These are phyloP conservation scores for Ophiostoma tasmaniense DNA, from an alignment of 2,329 filamentous ascomycete genomes.

Conservation along the genomic window DNA sequence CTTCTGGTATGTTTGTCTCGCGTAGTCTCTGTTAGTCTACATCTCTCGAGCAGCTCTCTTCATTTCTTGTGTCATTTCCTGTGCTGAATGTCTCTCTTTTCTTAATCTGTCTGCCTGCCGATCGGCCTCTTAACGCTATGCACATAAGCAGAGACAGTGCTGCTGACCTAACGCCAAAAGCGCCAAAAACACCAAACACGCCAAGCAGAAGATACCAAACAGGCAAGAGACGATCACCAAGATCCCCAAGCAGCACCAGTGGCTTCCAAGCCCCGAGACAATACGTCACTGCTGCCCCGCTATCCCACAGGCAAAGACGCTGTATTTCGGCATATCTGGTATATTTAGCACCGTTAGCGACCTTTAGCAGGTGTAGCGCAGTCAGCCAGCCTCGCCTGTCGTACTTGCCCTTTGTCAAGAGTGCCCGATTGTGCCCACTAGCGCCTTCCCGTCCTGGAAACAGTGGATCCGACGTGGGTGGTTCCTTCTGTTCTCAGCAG, in stretches of 20 bases:
- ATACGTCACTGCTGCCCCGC: slow-evolving; percentile 21
- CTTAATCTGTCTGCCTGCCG: background rate
- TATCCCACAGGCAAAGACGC: background rate
- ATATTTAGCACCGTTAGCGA: background rate
- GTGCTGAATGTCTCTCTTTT: background rate
- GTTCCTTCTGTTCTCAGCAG: slow-evolving; percentile 1
- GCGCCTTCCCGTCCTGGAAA: slow-evolving; percentile 1
- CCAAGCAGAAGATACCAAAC: background rate
- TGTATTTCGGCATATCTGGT: background rate
- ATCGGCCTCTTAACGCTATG: background rate
- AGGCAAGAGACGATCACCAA: background rate
- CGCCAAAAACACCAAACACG: background rate
- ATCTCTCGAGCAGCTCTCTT: background rate
- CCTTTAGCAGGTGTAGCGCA: background rate
- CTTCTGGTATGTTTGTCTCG: background rate
- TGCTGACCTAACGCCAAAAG: slow-evolving; percentile 1
- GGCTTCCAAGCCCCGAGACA: background rate
- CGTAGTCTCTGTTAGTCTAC: background rate
- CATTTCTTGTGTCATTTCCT: background rate
- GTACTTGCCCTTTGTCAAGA: background rate
- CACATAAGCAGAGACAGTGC: slow-evolving; percentile 5
- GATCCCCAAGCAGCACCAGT: background rate
- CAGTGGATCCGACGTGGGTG: background rate
- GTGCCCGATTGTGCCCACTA: background rate
- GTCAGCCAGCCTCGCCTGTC: slow-evolving; percentile 17